Conservation (phyloP, 805 yeast genomes). For the Lachancea waltii region DNA sequence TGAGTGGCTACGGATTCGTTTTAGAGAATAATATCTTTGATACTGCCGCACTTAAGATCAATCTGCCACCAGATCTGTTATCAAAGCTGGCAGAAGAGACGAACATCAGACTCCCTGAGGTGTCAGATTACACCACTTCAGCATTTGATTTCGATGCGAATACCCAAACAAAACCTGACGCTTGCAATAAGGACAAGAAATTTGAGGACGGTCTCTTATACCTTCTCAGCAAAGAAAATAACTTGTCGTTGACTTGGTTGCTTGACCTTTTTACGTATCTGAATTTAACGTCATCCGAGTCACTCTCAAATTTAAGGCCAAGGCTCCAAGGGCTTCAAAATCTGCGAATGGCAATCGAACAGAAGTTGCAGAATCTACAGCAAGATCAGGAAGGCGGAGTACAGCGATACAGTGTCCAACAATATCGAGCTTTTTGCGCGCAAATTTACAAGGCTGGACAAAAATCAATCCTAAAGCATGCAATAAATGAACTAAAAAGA, state of each 20-base stretch:
- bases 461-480: conserved; percentile 37
- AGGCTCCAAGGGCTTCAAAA: conserved; percentile 52
- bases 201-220: conserved; percentile 31
- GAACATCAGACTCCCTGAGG: conserved; percentile 35
- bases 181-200: conserved; percentile 8
- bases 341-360: conserved; percentile 47
- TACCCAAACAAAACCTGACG: neutral
- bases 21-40: conserved; percentile 54
- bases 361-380: conserved; percentile 34
- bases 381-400: conserved; percentile 11
- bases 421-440: conserved; percentile 29
- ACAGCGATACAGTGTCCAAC: conserved; percentile 6
- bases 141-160: conserved; percentile 29
- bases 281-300: conserved; percentile 33
- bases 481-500: conserved; percentile 40
- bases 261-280: conserved; percentile 30
- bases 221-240: conserved; percentile 26
- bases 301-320: conserved; percentile 41
- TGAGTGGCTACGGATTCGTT: conserved; percentile 58
- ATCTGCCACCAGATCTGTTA: conserved; percentile 32
- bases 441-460: conserved; percentile 47
- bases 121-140: conserved; percentile 37
- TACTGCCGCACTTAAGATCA: conserved; percentile 55
- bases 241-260: conserved; percentile 17
- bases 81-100: conserved; percentile 30